Base-by-base conservation (phyloP, 208 protist species). In the Leishmania aethiopica region DNA sequence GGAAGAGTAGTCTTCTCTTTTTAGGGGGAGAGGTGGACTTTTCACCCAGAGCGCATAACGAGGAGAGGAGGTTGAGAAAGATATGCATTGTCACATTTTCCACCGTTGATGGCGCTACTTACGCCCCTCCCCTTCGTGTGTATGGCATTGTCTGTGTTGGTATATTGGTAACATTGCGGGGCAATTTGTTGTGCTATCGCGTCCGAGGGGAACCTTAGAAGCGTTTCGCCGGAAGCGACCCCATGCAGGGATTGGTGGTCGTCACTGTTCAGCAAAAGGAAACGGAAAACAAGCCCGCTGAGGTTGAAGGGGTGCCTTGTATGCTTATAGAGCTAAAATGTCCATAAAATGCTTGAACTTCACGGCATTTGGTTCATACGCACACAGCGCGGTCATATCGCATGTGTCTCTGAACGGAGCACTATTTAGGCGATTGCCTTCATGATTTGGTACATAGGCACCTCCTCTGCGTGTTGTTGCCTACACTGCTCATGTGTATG, bases 371-470 rank as follows among this genome's bases (percentile, higher is more conserved):
- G 64, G 37, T 3, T 70, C 64, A 45, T n/a, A 11, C 4, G 45
- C 40, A 10, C 64, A 28, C 37, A 45, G 17, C 64, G 47, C 64
- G 28, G 42, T 74, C 40, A 81, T 76, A 37, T 67, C 37, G 8
- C 67, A 51, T 37, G 67, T 55, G 77, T 59, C 53, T 35, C 77
- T 81, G 17, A 49, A 75, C 67, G 49, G 35, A n/a, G 53, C 37
- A 28, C 64, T 7, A 15, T 70, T 45, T 40, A 25, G 35, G 45
- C 37, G 35, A 70, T 45, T 70, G 35, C 7, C 64, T 70, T 40
- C n/a, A 45, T 70, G 35, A 40, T 37, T 40, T 22, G 64, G 64
- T 70, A 45, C 64, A 70, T 35, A 25, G 64, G 5, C 28, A 19
- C 64, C 64, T 45, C 35, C 37, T 28, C 17, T 37, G 64, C 47